Base-by-base conservation (phyloP, 768 basidiomycete genomes). In the Galerina marginata region DNA sequence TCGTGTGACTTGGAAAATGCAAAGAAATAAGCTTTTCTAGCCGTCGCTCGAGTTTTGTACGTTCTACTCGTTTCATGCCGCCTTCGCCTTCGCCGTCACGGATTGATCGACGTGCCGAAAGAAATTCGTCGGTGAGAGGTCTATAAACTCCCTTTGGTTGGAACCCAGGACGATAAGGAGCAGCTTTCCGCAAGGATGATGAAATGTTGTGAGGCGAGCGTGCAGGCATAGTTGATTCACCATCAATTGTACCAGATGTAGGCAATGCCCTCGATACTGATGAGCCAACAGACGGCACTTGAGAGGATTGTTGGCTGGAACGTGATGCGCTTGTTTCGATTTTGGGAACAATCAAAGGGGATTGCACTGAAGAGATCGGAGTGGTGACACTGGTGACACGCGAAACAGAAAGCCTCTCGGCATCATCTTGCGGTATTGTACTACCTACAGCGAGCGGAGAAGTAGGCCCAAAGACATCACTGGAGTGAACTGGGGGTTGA, bases 121-220 rank as follows among this genome's bases (percentile, higher is more conserved):
- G 58, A 67, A 94, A 98, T 55, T 93, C 91, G 56, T 93, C 94
- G 6, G 95, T 97, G 39, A 90, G 84, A 5, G 83, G 87, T 11
- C 88, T 78, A 70, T 86, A 89, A 4, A 95, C 86, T 4, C 96
- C 96, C 67, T 83, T 90, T 5, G 96, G 96, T 71, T 99, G 96
- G 71, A 98, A 99, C 1, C 95, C 94, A 2, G 93, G 88, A 47
- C 90, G 87, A 71, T 99, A 99, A 2, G 89, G 91, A 0, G 89
- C 86, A 4, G 75, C 60, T 60, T 63, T 65, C 20, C 64, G 39
- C 36, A 57, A 60, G 15, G 45, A 43, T 14, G 20, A 20, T 20
- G 37, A 39, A 23, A 51, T 46, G 15, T 49, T 6, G 9, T 20
- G 3, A 43, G 43, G 37, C 26, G 44, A 36, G 15, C 16, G 43